These are phyloP conservation scores for Chalciporus sp. DNA, from an alignment of 1,284 basidiomycete species.

Conservation along the genomic window DNA sequence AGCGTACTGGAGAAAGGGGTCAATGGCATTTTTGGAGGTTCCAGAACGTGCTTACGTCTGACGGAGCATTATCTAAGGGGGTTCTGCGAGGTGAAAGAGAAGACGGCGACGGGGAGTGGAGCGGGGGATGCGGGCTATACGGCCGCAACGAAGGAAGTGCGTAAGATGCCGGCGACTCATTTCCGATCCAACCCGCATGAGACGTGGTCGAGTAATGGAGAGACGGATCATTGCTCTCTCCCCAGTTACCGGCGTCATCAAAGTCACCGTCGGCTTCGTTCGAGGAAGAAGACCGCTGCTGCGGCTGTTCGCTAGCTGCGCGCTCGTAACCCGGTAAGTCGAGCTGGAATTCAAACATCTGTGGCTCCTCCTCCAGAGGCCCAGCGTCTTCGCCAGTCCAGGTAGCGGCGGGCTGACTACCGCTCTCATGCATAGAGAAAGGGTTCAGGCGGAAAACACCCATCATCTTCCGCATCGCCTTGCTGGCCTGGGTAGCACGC, in stretches of 20 bases:
- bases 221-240: constrained; percentile 23
- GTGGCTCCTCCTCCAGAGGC: constrained; percentile 58
- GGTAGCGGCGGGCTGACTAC: constrained; percentile 38
- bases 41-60: constrained; percentile 27
- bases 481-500: constrained; percentile 68
- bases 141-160: constrained; percentile 34
- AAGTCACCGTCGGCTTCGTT: constrained; percentile 20
- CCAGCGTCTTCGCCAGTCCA: constrained; percentile 50
- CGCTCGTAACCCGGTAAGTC: constrained; percentile 36
- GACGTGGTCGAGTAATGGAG: constrained; percentile 27
- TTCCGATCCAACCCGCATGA: constrained; percentile 32
- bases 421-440: constrained; percentile 66
- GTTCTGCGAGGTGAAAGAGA: constrained; percentile 30
- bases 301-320: constrained; percentile 18
- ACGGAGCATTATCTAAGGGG: constrained; percentile 23
- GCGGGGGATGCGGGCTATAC: constrained; percentile 26
- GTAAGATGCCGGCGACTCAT: constrained; percentile 31
- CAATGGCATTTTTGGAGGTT: constrained; percentile 2
- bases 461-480: constrained; percentile 73
- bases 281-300: constrained; percentile 14
- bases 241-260: constrained; percentile 24
- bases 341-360: constrained; percentile 65
- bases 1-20: constrained; percentile 22
- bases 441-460: constrained; percentile 74
- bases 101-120: constrained; percentile 32